Percentiles rank a stretch among this genome's conserved stretches.
phyloP scores from a whole-genome alignment of 345 rosid species.

The Aquilaria yunnanensis region DNA sequence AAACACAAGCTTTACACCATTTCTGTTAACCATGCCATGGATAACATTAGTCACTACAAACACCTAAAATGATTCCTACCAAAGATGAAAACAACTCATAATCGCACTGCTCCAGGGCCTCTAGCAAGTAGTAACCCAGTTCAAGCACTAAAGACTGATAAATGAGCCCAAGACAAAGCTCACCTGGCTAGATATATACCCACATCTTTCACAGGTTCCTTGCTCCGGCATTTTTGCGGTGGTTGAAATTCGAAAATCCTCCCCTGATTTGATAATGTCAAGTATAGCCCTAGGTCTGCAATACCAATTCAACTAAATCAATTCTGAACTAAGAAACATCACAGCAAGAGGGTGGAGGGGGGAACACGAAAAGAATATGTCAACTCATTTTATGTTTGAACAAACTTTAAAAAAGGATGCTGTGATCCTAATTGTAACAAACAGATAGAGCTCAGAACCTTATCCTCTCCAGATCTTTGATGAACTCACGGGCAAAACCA shows the following conservation, averaged over 20 bases:
- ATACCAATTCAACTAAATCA: neutral
- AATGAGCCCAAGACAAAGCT: slow-evolving; percentile 13
- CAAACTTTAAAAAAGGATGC: too few species aligned
- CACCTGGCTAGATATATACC: slow-evolving; percentile 97
- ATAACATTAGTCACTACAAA: neutral
- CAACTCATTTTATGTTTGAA: neutral
- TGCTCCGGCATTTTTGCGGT: slow-evolving; percentile 92
- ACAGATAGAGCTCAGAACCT: slow-evolving; percentile 32
- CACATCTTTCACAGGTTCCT: slow-evolving; percentile 89
- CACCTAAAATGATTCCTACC: too few species aligned
- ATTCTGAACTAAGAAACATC: neutral
- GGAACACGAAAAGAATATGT: neutral
- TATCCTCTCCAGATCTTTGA: slow-evolving; percentile 90
- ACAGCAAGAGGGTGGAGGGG: neutral
- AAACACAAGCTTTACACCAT: slow-evolving; percentile 95
- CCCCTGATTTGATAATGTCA: slow-evolving; percentile 86
- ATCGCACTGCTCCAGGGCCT: too few species aligned
- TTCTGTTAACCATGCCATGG: slow-evolving; percentile 30
- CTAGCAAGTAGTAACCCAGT: too few species aligned
- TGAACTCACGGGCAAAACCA: slow-evolving; percentile 96
- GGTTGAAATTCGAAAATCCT: slow-evolving; percentile 77
- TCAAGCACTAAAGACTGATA: neutral
- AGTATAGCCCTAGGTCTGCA: slow-evolving; percentile 89
- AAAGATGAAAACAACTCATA: neutral
- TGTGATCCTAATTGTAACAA: neutral